Evolutionary conservation across 495 filamentous ascomycete genomes (phyloP).

Genomic region (Neurospora intermedia): DNA sequence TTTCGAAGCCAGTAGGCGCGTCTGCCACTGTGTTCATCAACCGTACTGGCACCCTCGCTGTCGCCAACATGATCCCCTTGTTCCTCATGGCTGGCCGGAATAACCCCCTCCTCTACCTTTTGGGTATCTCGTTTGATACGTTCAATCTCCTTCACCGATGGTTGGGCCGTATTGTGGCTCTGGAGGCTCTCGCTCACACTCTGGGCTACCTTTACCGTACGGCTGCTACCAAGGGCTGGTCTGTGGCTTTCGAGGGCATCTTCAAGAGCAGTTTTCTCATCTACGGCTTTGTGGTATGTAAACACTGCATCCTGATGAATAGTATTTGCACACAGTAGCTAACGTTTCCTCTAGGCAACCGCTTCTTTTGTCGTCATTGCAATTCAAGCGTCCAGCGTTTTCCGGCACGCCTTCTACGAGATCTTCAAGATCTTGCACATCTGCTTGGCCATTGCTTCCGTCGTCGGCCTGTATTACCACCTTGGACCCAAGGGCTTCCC

Average conservation of each 20-base stretch:
- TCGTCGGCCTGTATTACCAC: constrained; percentile 62
- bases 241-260: constrained; percentile 26
- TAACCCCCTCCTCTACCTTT: constrained; percentile 49
- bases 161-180: constrained; percentile 61
- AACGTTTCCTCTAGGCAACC: constrained; percentile 30
- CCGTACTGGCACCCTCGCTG: constrained; percentile 63
- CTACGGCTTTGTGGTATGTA: constrained; percentile 47
- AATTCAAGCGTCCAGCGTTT: constrained; percentile 61
- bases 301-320: not conserved
- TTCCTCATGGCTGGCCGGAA: constrained; percentile 49
- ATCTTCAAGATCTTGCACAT: constrained; percentile 76
- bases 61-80: constrained; percentile 63
- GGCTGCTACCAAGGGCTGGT: constrained; percentile 34
- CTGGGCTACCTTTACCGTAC: constrained; percentile 32
- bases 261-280: constrained; percentile 29
- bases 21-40: constrained; percentile 46
- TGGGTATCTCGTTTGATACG: constrained; percentile 61
- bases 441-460: constrained; percentile 47
- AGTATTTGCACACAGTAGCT: constrained; percentile 10
- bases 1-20: constrained; percentile 34
- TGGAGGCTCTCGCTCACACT: constrained; percentile 54
- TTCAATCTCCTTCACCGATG: constrained; percentile 76
- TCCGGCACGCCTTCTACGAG: constrained; percentile 87
- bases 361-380: constrained; percentile 51
- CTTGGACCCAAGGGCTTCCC: constrained; percentile 49